phyloP scores from a whole-genome alignment of 495 filamentous ascomycete species.

The Pseudotulostoma volvatum region DNA sequence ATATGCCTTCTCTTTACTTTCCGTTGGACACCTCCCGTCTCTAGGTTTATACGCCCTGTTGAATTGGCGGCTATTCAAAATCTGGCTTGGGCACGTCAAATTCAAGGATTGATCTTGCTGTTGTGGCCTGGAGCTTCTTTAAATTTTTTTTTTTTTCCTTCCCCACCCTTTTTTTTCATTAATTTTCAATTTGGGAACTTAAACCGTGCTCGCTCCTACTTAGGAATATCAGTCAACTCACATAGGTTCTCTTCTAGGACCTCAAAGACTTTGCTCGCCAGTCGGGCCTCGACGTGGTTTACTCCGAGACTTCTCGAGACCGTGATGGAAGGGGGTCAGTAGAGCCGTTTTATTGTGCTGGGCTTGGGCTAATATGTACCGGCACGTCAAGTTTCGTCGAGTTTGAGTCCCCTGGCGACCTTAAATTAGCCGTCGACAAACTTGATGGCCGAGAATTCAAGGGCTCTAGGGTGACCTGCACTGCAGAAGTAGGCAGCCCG shows the following conservation, averaged over 20 bases:
- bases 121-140: neutral
- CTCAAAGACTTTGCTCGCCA: slow-evolving; percentile 98
- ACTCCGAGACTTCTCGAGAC: slow-evolving; percentile 88
- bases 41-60: too few relatives aligned
- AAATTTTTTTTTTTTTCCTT: neutral
- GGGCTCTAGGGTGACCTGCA: slow-evolving; percentile 62
- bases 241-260: slow-evolving; percentile 47
- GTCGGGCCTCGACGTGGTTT: slow-evolving; percentile 93
- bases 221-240: slow-evolving; percentile 17
- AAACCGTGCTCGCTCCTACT: neutral
- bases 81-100: too few relatives aligned
- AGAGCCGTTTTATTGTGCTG: neutral
- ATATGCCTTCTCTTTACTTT: too few relatives aligned
- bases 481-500: slow-evolving; percentile 39
- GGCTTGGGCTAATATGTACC: slow-evolving; percentile 4
- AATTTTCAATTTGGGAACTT: neutral
- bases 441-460: slow-evolving; percentile 87
- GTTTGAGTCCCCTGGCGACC: slow-evolving; percentile 81
- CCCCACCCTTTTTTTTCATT: neutral
- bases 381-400: slow-evolving; percentile 66
- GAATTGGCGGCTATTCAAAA: too few relatives aligned
- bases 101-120: too few relatives aligned
- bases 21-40: too few relatives aligned
- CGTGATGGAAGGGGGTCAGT: slow-evolving; percentile 86
- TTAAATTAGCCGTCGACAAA: slow-evolving; percentile 82